Evolutionary conservation across 306 rosid species (phyloP), one percentile per base, ranked within the genome.

Genomic region (Rosa chinensis): DNA sequence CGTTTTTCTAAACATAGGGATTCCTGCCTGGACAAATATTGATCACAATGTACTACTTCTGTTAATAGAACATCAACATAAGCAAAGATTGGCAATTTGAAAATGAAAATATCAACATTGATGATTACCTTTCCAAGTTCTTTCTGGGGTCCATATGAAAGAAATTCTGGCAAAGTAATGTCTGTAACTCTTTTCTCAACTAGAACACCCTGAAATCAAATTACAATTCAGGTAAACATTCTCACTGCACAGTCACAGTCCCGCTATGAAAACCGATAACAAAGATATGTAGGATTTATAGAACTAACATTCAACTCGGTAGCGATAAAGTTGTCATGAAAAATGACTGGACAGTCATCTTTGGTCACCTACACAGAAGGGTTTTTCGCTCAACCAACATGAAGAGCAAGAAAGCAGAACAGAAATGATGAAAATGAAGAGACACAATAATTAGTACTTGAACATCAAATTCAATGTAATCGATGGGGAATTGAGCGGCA

Each of bases 401-500:
- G 48, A 74, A 70, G 59, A 72, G 14, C 58, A 63, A 14, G 47
- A 42, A 73, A 74, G 13, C 66, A 20, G 6, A 43, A 82, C 35
- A 68, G 47, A 70, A 16, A 44, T 8, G 55, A 44, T 49, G 42
- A 78, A 14, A 6, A 58, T 16, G 32, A 74, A 64, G 17, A 76
- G 84, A 83, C 52, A 66, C 48, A 75, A 16, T 48, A 32, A 50
- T 72, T 39, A 64, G 81, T 50, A 94, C 98, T 97, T 89, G 97
- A 87, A 94, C 98, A 52, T 92, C 96, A 20, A 92, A 92, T 77
- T 94, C 94, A 23, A 94, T 61, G 87, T 82, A 94, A 80, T 92
- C 89, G 16, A 94, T 63, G 1, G 93, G 91, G 70, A 82, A 90
- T 40, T 48, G 48, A 10, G 92, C 67, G 1, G 96, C 96, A 5